phyloP scores from a whole-genome alignment of 164 flowering plant species.

The Euptelea pleiosperma region DNA sequence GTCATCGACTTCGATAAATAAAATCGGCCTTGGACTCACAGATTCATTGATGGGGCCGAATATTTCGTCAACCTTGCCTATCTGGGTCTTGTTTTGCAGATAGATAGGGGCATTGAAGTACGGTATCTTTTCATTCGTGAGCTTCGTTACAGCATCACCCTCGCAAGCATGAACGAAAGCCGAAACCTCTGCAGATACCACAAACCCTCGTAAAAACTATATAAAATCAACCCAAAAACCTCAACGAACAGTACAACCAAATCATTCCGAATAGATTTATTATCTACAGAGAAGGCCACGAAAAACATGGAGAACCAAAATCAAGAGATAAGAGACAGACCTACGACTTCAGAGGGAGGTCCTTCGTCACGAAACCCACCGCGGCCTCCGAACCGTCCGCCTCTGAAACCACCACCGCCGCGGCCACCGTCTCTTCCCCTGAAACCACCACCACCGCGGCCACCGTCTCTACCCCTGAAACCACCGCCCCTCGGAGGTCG shows the following conservation, averaged over 20 bases:
- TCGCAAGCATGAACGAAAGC: conserved; percentile 79
- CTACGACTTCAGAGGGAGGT: conserved; percentile 21
- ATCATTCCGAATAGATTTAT: no score
- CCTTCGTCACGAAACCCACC: conserved; percentile 18
- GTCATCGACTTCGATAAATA: not conserved
- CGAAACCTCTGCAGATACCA: conserved; percentile 56
- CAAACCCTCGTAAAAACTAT: not conserved
- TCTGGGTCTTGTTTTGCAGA: conserved; percentile 84
- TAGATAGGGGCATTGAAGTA: conserved; percentile 83
- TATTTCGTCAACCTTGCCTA: conserved; percentile 90
- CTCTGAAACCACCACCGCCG: no score
- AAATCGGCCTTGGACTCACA: conserved; percentile 30
- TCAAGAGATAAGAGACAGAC: conserved; percentile 4
- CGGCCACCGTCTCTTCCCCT: conserved; percentile 34
- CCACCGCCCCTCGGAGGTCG: conserved; percentile 16
- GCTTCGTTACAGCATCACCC: conserved; percentile 90
- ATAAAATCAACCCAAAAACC: not conserved
- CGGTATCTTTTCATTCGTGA: conserved; percentile 78
- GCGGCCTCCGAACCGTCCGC: no score
- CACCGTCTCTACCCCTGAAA: conserved; percentile 23
- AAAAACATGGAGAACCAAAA: no score
- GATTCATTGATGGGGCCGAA: conserved; percentile 93
- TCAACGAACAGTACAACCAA: not conserved
- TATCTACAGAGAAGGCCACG: no score
- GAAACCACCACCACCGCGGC: conserved; percentile 24